These are phyloP conservation scores for Diatrype stigma DNA, from an alignment of 2,329 filamentous ascomycete genomes.

Conservation along the genomic window DNA sequence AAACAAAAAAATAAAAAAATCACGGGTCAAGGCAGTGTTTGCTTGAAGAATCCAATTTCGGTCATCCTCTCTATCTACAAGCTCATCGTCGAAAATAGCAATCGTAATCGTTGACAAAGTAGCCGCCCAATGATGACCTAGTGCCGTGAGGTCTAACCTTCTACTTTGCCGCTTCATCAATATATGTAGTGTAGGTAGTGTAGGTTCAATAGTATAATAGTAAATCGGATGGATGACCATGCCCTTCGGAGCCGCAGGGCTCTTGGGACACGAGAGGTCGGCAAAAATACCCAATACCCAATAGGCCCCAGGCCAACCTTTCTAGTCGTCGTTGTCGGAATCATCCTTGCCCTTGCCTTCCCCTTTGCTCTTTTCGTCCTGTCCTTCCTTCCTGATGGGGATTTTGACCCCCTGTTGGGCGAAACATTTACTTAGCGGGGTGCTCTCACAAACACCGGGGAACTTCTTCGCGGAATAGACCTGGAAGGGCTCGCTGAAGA, in stretches of 20 bases:
- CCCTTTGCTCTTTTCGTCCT: conserved; percentile 34
- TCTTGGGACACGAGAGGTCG: too few relatives aligned
- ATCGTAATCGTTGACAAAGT: neutral
- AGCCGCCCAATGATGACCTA: neutral
- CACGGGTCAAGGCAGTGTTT: neutral
- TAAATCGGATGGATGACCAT: too few relatives aligned
- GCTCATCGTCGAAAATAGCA: neutral
- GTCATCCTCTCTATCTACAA: neutral
- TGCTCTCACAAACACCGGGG: conserved; percentile 93
- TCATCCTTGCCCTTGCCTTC: conserved; percentile 33
- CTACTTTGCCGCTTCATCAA: neutral
- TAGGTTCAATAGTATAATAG: too few relatives aligned
- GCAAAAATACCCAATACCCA: too few relatives aligned
- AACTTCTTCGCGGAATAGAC: conserved; percentile 98
- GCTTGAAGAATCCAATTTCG: neutral
- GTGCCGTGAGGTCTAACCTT: neutral
- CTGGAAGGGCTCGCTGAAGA: conserved; percentile 84
- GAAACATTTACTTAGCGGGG: conserved; percentile 84
- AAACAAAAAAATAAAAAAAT: too few relatives aligned
- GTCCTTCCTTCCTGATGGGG: conserved; percentile 83
- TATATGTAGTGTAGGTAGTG: too few relatives aligned
- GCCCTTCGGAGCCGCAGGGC: too few relatives aligned
- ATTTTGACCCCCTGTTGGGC: conserved; percentile 95
- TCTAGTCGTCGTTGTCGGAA: conserved; percentile 50
- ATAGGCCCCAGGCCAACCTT: conserved; percentile 6